These are phyloP conservation scores for Candida neerlandica DNA, from an alignment of 1,139 yeast genomes.

Conservation along the genomic window DNA sequence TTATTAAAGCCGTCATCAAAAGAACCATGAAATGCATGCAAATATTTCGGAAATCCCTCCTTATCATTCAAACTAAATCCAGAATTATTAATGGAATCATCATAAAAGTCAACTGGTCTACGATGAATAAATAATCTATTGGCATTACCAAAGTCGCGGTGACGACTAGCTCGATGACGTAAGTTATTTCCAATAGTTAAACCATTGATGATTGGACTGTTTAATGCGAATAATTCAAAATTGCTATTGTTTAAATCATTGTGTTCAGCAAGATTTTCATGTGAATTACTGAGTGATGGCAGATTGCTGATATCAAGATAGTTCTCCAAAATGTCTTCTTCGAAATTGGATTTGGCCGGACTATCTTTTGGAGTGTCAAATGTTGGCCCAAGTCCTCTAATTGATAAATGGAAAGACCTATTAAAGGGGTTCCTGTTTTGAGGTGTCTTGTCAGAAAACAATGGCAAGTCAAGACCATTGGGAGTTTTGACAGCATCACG, in stretches of 20 bases:
- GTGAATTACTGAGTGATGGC: slow-evolving; percentile 9
- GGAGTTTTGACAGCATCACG: neutral
- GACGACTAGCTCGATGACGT: slow-evolving; percentile 21
- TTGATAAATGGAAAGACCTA: slow-evolving; percentile 34
- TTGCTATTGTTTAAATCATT: slow-evolving; percentile 6
- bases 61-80: neutral
- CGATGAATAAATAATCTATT: slow-evolving; percentile 26
- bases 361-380: slow-evolving; percentile 14
- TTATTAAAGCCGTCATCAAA: slow-evolving; percentile 31
- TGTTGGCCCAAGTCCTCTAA: slow-evolving; percentile 29
- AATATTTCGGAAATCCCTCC: slow-evolving; percentile 11
- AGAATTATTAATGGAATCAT: neutral
- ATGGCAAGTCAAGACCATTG: slow-evolving; percentile 5
- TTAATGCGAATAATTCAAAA: slow-evolving; percentile 31
- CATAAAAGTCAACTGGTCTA: slow-evolving; percentile 10
- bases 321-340: slow-evolving; percentile 37
- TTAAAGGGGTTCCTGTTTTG: slow-evolving; percentile 21
- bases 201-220: slow-evolving; percentile 42
- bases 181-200: slow-evolving; percentile 36
- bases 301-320: slow-evolving; percentile 28
- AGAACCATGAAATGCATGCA: slow-evolving; percentile 34
- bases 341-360: slow-evolving; percentile 13
- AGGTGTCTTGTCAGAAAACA: slow-evolving; percentile 1
- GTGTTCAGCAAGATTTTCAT: neutral
- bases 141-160: slow-evolving; percentile 5